These are phyloP conservation scores for Nepenthes mirabilis DNA, from an alignment of 148 eudicot genomes.

Conservation along the genomic window DNA sequence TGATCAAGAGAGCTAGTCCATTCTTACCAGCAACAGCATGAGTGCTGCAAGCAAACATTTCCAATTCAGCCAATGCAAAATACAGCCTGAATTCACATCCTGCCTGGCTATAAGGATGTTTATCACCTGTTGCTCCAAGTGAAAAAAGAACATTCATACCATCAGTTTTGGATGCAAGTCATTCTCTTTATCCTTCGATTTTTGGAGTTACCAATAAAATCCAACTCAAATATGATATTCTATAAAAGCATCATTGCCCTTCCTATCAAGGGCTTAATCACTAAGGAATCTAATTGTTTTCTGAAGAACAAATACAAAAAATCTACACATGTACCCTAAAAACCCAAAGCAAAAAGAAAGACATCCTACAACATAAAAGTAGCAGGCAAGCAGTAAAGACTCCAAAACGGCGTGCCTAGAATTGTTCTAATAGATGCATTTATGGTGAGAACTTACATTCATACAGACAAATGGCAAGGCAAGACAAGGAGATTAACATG, in stretches of 20 bases:
- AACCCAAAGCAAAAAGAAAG: slow-evolving; percentile 95
- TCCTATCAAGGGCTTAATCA: neutral
- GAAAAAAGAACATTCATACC: slow-evolving; percentile 95
- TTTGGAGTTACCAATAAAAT: slow-evolving; percentile 20
- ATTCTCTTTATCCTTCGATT: slow-evolving; percentile 87
- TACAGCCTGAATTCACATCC: neutral
- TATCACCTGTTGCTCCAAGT: slow-evolving; percentile 86
- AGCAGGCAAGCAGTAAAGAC: neutral
- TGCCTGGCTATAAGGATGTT: slow-evolving; percentile 21
- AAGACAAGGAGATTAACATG: slow-evolving; percentile 39
- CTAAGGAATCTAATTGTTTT: slow-evolving; percentile 13
- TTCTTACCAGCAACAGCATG: slow-evolving; percentile 38
- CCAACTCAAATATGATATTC: neutral
- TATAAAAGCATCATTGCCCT: neutral
- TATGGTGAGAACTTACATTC: neutral
- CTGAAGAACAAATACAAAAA: slow-evolving; percentile 69
- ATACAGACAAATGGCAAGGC: neutral
- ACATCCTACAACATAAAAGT: slow-evolving; percentile 42
- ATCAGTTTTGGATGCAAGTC: slow-evolving; percentile 92
- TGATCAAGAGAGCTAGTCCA: too few relatives aligned
- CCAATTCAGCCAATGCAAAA: neutral
- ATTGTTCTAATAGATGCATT: neutral
- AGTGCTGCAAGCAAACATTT: slow-evolving; percentile 41
- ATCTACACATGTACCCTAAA: slow-evolving; percentile 85
- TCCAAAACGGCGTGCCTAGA: neutral